phyloP scores from a whole-genome alignment of 306 rosid species.

The Senna tora region DNA sequence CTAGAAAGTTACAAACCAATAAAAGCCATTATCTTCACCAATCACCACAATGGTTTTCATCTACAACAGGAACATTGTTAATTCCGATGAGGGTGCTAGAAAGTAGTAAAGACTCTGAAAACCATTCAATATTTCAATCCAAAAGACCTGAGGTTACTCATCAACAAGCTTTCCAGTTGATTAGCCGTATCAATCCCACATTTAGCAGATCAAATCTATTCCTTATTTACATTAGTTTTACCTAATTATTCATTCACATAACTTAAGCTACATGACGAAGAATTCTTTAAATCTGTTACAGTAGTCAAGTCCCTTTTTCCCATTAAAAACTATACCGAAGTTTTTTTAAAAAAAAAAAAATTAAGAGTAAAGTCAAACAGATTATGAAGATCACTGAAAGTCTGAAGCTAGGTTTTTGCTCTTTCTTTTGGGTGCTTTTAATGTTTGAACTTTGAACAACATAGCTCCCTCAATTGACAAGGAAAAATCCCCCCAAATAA shows the following conservation, averaged over 20 bases:
- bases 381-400: not conserved
- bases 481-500: not conserved
- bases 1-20: not conserved
- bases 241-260: not conserved
- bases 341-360: not conserved
- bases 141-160: not conserved
- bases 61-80: not conserved
- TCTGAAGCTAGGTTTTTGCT: not conserved
- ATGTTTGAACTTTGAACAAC: not conserved
- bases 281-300: not conserved
- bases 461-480: not conserved
- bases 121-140: not conserved
- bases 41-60: not conserved
- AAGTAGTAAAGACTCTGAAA: not conserved
- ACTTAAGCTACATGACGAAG: not conserved
- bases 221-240: not conserved
- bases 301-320: constrained; percentile 4
- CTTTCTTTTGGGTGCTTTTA: not conserved
- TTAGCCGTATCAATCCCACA: not conserved
- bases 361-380: not conserved
- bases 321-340: not conserved
- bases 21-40: not conserved
- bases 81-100: not conserved
- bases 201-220: too few relatives aligned
- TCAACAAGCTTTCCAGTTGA: not conserved